phyloP scores from a whole-genome alignment of 768 basidiomycete genomes.

The Mycena rosella region DNA sequence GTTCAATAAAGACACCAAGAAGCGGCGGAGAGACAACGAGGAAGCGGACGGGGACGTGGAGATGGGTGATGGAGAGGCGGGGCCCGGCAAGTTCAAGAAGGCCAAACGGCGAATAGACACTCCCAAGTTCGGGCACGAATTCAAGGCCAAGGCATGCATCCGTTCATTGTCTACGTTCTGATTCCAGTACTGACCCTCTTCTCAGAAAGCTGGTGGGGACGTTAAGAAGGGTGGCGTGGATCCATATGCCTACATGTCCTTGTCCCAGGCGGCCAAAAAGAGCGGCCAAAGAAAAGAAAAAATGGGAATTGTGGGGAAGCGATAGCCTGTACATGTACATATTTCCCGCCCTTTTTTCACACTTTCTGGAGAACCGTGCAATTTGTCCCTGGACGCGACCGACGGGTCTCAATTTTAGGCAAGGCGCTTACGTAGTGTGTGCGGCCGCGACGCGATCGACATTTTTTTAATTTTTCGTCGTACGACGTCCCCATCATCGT shows the following conservation, averaged over 20 bases:
- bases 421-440: too few species aligned
- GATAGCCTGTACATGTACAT: constrained; percentile 55
- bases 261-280: constrained; percentile 86
- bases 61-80: constrained; percentile 77
- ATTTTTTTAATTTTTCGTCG: too few species aligned
- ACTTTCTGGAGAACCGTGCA: too few species aligned
- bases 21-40: constrained; percentile 80
- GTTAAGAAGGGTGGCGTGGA: constrained; percentile 89
- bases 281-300: constrained; percentile 54
- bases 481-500: too few species aligned
- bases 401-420: too few species aligned
- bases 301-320: constrained; percentile 75
- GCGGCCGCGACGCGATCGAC: too few species aligned
- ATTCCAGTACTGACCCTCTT: constrained; percentile 27
- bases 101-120: constrained; percentile 63
- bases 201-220: constrained; percentile 94
- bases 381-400: too few species aligned
- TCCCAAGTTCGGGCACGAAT: constrained; percentile 81
- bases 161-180: constrained; percentile 5
- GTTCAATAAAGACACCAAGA: constrained; percentile 98
- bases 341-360: too few species aligned
- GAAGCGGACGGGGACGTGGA: constrained; percentile 76
- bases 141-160: constrained; percentile 90
- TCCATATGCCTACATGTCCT: constrained; percentile 92
- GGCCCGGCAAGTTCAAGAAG: constrained; percentile 60